Conservation (phyloP, 2,329 filamentous ascomycete genomes). For the Pseudogymnoascus destructans region DNA sequence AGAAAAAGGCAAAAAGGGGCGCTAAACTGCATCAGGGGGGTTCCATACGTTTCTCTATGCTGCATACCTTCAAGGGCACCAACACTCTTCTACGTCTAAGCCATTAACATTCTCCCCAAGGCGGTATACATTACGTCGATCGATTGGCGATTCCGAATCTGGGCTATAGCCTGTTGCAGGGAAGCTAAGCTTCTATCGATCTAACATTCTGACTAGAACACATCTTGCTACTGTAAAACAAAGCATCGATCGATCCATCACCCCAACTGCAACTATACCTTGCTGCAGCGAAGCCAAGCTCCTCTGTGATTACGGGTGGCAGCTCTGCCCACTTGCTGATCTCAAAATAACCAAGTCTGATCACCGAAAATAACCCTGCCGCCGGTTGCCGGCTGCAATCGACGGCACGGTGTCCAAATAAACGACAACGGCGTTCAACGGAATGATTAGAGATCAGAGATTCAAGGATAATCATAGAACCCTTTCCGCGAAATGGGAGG, state of each 20-base stretch:
- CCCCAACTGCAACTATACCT: background rate
- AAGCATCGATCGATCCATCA: background rate
- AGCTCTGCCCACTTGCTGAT: background rate
- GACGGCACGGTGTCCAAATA: background rate
- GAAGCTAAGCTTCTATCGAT: background rate
- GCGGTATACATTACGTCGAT: background rate
- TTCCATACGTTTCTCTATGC: background rate
- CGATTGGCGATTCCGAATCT: background rate
- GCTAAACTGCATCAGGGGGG: background rate
- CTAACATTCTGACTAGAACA: background rate
- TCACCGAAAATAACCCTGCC: background rate
- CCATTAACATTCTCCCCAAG: background rate
- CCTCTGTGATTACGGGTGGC: background rate
- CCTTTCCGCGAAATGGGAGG: background rate
- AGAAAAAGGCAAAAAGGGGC: background rate
- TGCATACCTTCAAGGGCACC: background rate
- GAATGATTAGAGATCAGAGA: background rate
- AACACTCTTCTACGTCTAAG: background rate
- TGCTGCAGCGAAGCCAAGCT: background rate
- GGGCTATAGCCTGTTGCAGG: background rate
- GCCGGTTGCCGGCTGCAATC: background rate
- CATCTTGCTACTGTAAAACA: background rate
- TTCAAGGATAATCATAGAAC: background rate
- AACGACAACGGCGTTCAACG: background rate
- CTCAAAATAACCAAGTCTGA: slow-evolving; percentile 1